Evolutionary conservation across 441 rosid genomes (phyloP).

Genomic region (Monsonia emarginata): DNA sequence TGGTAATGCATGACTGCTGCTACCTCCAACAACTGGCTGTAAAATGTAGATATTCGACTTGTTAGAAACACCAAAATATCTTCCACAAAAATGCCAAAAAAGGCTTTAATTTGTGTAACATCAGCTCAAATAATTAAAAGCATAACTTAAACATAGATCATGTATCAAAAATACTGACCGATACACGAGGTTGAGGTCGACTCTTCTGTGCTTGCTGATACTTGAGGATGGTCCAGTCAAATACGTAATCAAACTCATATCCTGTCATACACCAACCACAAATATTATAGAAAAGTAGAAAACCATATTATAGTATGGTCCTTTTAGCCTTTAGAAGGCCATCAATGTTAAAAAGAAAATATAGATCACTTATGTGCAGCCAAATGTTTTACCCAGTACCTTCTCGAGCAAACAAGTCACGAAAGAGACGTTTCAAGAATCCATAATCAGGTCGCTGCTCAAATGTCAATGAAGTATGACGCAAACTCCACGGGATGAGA

Average conservation of each 20-base stretch:
- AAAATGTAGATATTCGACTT: conserved; percentile 3
- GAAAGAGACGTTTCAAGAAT: conserved; percentile 76
- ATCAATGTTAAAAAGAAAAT: background rate
- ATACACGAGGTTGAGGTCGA: conserved; percentile 41
- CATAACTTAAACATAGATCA: background rate
- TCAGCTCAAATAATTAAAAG: background rate
- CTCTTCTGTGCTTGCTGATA: conserved; percentile 66
- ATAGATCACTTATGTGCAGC: background rate
- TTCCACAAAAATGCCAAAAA: background rate
- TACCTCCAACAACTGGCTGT: conserved; percentile 63
- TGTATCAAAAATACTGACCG: conserved; percentile 23
- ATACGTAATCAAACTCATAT: conserved; percentile 58
- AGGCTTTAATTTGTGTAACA: background rate
- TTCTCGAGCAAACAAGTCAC: conserved; percentile 63
- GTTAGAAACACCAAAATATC: conserved; percentile 15
- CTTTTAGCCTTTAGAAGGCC: background rate
- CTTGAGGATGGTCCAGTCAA: conserved; percentile 92
- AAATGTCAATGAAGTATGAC: conserved; percentile 70
- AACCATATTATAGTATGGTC: background rate
- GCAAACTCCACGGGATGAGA: conserved; percentile 89
- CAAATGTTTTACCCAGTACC: conserved; percentile 30
- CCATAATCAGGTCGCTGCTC: conserved; percentile 90
- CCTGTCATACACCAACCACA: conserved; percentile 30
- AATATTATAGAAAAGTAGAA: background rate
- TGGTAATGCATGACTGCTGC: conserved; percentile 47